Percentiles rank a stretch among this genome's conserved stretches.
Evolutionary conservation across 495 filamentous ascomycete species (phyloP).

Genomic region (Penicillium manginii): DNA sequence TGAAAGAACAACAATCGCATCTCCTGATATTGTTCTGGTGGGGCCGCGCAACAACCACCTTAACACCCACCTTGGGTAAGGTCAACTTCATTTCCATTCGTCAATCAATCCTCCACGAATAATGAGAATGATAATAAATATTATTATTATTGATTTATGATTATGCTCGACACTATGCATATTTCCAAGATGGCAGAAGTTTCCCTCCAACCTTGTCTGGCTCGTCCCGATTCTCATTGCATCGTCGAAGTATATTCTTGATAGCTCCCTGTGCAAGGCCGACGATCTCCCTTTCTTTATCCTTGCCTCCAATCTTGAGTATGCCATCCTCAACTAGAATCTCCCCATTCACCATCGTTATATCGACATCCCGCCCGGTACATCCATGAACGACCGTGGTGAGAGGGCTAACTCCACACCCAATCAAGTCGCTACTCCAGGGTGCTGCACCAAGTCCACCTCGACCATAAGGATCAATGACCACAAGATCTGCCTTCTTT

Average conservation of each 20-base stretch:
- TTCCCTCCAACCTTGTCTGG: conserved; percentile 15
- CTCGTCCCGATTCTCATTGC: conserved; percentile 14
- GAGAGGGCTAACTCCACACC: conserved; percentile 30
- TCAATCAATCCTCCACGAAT: no score
- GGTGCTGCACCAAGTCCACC: conserved; percentile 26
- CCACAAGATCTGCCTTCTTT: conserved; percentile 44
- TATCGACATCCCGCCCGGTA: conserved; percentile 43
- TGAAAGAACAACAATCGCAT: conserved; percentile 3
- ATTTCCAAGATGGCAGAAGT: conserved; percentile 9
- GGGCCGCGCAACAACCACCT: conserved; percentile 5
- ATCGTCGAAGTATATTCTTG: conserved; percentile 18
- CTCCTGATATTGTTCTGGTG: conserved; percentile 25
- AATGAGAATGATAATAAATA: no score
- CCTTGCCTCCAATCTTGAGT: conserved; percentile 20
- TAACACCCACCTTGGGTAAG: no score
- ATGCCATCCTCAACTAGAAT: conserved; percentile 35
- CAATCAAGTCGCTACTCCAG: conserved; percentile 12
- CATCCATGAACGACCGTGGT: conserved; percentile 43
- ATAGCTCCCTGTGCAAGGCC: conserved; percentile 14
- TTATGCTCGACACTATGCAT: conserved; percentile 8
- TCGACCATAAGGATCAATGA: conserved; percentile 37
- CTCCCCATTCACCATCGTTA: conserved; percentile 41
- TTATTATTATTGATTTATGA: background rate
- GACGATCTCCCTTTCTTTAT: conserved; percentile 23
- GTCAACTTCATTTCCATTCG: no score